These are phyloP conservation scores for Sclerotinia trifoliorum DNA, from an alignment of 2,329 filamentous ascomycete genomes.

Conservation along the genomic window DNA sequence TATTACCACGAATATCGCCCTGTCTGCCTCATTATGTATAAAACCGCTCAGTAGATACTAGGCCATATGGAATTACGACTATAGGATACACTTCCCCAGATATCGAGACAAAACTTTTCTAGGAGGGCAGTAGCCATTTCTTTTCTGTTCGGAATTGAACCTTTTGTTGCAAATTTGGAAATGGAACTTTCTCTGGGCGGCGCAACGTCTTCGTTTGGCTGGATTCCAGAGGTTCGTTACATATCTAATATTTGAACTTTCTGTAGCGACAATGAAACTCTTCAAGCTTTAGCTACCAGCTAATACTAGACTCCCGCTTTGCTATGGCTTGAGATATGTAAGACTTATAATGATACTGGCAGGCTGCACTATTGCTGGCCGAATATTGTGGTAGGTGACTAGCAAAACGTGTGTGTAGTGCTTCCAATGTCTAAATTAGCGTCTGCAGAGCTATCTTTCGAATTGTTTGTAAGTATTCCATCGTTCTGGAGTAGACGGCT, in stretches of 20 bases:
- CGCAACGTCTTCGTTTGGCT: background rate
- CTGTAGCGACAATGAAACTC: too few relatives aligned
- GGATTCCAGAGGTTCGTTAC: background rate
- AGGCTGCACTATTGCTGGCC: background rate
- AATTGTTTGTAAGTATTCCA: background rate
- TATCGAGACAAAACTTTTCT: background rate
- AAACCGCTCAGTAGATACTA: background rate
- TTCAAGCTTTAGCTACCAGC: too few relatives aligned
- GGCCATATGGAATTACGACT: background rate
- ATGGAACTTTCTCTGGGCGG: background rate
- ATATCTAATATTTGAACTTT: background rate
- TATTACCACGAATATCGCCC: background rate
- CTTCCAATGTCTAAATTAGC: background rate
- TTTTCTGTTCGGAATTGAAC: too few relatives aligned
- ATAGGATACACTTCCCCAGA: too few relatives aligned
- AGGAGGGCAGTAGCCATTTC: background rate
- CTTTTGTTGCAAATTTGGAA: background rate
- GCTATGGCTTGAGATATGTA: too few relatives aligned
- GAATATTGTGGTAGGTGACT: background rate
- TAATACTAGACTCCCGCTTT: too few relatives aligned
- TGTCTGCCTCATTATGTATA: background rate
- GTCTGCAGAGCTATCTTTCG: background rate
- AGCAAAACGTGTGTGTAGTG: background rate
- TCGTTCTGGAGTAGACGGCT: too few relatives aligned
- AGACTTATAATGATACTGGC: too few relatives aligned